Evolutionary conservation across 805 yeast species (phyloP).

Genomic region (Yamadazyma nakazawae): DNA sequence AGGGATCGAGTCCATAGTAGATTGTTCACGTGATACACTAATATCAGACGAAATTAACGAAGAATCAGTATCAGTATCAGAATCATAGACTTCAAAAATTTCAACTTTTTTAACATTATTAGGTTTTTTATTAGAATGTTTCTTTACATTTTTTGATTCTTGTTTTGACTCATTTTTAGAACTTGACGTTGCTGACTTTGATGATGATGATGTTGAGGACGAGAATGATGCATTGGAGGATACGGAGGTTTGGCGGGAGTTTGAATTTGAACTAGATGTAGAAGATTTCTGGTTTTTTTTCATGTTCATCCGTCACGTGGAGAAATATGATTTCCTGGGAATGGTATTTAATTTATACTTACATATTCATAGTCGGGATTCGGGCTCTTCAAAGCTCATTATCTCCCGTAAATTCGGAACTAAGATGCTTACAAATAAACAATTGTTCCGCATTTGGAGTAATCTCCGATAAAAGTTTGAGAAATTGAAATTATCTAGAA

Average conservation of each 20-base stretch:
- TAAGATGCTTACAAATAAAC: constrained; percentile 2
- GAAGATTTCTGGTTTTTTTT: too few species aligned
- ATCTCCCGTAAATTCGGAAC: not conserved
- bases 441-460: not conserved
- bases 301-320: too few species aligned
- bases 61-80: too few species aligned
- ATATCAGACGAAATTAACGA: not conserved
- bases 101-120: not conserved
- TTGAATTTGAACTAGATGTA: too few species aligned
- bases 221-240: too few species aligned
- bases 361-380: not conserved
- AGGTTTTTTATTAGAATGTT: not conserved
- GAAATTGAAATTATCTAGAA: too few species aligned
- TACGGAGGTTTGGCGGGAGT: too few species aligned
- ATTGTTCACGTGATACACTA: too few species aligned
- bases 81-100: too few species aligned
- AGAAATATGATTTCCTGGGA: not conserved
- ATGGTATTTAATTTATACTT: not conserved
- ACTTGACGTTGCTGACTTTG: not conserved
- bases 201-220: too few species aligned
- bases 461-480: not conserved
- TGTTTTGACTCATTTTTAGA: not conserved
- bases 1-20: too few species aligned
- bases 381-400: not conserved
- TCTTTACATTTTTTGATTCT: not conserved